A percentile compares a stretch with the other conserved stretches of the same genome.
phyloP scores from a whole-genome alignment of 2,329 filamentous ascomycete genomes.

The Botrytis paeoniae region DNA sequence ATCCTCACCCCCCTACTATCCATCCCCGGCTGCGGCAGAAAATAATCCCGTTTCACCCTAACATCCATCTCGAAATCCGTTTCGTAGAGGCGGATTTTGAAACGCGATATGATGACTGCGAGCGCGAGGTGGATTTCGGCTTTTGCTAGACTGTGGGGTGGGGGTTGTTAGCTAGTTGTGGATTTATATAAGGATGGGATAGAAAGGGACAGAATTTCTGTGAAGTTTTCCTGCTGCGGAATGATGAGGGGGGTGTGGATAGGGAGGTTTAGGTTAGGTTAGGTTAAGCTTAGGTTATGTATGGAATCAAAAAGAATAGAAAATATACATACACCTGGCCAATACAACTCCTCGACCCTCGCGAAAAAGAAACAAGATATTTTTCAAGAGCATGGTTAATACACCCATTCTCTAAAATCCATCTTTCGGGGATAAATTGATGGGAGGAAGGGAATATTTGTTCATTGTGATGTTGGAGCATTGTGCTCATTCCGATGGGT shows the following conservation, averaged over 20 bases:
- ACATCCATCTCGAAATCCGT: slow-evolving; percentile 26
- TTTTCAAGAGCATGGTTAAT: slow-evolving; percentile 23
- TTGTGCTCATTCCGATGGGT: slow-evolving; percentile 27
- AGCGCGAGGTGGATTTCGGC: slow-evolving; percentile 28
- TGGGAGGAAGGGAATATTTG: slow-evolving; percentile 26
- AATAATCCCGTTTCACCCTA: slow-evolving; percentile 19
- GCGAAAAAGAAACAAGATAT: slow-evolving; percentile 29
- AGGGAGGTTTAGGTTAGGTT: background rate
- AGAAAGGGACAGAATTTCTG: background rate
- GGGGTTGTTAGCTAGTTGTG: no score
- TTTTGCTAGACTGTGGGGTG: slow-evolving; percentile 25
- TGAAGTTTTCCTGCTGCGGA: background rate
- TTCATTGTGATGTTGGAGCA: slow-evolving; percentile 29
- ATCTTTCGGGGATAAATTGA: slow-evolving; percentile 26
- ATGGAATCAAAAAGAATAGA: background rate
- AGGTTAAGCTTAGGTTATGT: background rate
- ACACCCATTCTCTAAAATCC: slow-evolving; percentile 30
- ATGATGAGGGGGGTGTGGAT: background rate
- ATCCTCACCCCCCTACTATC: slow-evolving; percentile 17
- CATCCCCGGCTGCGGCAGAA: slow-evolving; percentile 15
- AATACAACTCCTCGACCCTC: slow-evolving; percentile 28
- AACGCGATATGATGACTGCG: slow-evolving; percentile 26
- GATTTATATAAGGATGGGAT: background rate
- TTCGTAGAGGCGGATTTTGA: slow-evolving; percentile 22
- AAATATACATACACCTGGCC: slow-evolving; percentile 24